Base-by-base conservation (phyloP, 1,284 basidiomycete species). In the Earliella scabrosa region DNA sequence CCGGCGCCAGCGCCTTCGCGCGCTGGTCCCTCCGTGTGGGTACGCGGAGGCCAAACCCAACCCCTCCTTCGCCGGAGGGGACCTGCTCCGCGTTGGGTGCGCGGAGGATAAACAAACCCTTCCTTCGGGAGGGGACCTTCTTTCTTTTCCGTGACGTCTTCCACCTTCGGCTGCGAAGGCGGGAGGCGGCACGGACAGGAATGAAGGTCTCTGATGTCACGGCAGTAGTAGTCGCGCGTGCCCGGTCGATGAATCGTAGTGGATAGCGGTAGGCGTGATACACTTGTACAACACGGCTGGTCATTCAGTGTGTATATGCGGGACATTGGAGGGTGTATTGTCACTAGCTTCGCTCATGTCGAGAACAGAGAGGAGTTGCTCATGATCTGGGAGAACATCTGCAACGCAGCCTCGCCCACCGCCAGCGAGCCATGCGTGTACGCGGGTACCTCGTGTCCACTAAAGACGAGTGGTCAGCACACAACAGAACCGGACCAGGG, bases 371-470 rank as follows among this genome's bases (percentile, higher is more conserved):
- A 46, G 11, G 58, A 44, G 40, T 63, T 63, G 61, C 62, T 65
- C 64, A 67, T 68, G 58, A 66, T 67, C 54, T 70, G 68, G 13
- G 56, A 56, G 60, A 68, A 70, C 54, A 68, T 60, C 50, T 68
- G 62, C 32, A 67, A 50, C 26, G 66, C 68, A 6, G 66, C 66
- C 52, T 68, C 56, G n/a, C 67, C 64, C 14, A 38, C 50, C 27
- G 50, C 44, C n/a, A 67, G 60, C 35, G 60, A 60, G 24, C 66
- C 66, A 36, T 66, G 52, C n/a, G 43, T 64, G 63, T 66, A 68
- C 31, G 66, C 68, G 4, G 66, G 64, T 2, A 68, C 66, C 47
- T 67, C 64, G 39, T 69, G 68, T 5, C 67, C 66, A 3, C 64
- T 66, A 43, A 2, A 26, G 10, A 31, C 10, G 34, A 3, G 23